Evolutionary conservation across 2,329 filamentous ascomycete genomes (phyloP).

Genomic region (Macrophomina phaseolina): DNA sequence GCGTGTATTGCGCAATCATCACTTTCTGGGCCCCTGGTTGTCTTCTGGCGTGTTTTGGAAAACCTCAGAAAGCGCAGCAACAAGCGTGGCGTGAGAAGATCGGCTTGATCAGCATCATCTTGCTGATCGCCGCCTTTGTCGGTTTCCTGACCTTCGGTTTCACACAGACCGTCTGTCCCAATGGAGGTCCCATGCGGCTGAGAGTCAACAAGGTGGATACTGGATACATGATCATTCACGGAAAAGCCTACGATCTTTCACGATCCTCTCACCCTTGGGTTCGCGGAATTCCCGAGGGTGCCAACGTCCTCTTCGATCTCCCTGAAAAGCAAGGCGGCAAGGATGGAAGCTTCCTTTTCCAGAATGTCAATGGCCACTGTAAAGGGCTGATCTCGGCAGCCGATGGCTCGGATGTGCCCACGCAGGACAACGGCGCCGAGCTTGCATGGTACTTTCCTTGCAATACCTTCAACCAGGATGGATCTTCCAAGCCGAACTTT

Average conservation of each 20-base stretch:
- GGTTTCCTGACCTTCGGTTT: constrained; percentile 98
- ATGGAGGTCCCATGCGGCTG: constrained; percentile 69
- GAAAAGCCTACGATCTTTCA: constrained; percentile 83
- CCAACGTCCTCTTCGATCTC: constrained; percentile 89
- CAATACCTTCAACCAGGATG: constrained; percentile 89
- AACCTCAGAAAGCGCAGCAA: constrained; percentile 82
- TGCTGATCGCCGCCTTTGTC: constrained; percentile 84
- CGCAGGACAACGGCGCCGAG: constrained; percentile 68
- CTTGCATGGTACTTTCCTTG: constrained; percentile 98
- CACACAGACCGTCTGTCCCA: constrained; percentile 82
- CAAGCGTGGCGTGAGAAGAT: constrained; percentile 98
- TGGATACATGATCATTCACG: constrained; percentile 97
- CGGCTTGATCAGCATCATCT: constrained; percentile 91
- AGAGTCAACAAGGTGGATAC: constrained; percentile 79
- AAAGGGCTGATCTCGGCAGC: constrained; percentile 83
- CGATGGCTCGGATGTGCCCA: constrained; percentile 76
- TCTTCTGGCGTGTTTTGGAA: constrained; percentile 83
- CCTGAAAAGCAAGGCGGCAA: constrained; percentile 80
- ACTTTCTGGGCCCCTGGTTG: constrained; percentile 95
- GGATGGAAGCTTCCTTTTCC: constrained; percentile 96
- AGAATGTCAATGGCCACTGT: constrained; percentile 97
- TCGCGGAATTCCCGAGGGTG: constrained; percentile 72
- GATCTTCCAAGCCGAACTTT: constrained; percentile 76
- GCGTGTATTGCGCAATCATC: constrained; percentile 89
- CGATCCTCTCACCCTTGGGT: constrained; percentile 79